Conservation (phyloP, 768 basidiomycete species). For the Psilocybe azurescens region DNA sequence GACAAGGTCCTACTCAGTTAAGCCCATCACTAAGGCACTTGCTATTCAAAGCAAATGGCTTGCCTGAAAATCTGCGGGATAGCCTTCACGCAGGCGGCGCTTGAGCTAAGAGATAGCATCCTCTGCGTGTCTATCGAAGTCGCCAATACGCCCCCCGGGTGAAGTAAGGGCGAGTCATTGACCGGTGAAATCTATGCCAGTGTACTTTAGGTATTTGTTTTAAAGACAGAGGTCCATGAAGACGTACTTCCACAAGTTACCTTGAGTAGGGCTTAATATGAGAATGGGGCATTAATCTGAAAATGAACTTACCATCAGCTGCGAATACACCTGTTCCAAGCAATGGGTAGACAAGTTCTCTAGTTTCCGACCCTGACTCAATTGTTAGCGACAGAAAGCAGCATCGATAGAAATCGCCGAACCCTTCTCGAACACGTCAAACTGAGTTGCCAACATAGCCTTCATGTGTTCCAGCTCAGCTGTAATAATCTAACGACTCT, state of each 20-base stretch:
- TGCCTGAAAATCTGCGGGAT: conserved; percentile 65
- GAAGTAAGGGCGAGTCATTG: conserved; percentile 76
- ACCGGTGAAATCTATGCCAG: conserved; percentile 54
- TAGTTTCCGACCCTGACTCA: conserved; percentile 1
- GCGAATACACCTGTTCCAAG: conserved; percentile 13
- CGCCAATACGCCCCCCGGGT: conserved; percentile 65
- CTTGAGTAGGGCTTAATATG: conserved; percentile 31
- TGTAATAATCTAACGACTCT: conserved; percentile 29
- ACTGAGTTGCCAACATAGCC: conserved; percentile 23
- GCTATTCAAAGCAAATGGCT: neutral
- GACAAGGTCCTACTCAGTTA: conserved; percentile 3
- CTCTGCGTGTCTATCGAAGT: conserved; percentile 59
- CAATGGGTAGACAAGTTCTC: neutral
- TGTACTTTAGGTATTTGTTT: neutral
- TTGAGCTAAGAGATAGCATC: conserved; percentile 49
- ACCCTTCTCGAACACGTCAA: conserved; percentile 21
- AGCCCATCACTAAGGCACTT: neutral
- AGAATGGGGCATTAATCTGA: neutral
- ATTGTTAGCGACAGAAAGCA: neutral
- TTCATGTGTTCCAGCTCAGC: conserved; percentile 25
- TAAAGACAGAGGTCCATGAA: neutral
- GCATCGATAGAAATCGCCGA: conserved; percentile 14
- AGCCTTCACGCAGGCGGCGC: conserved; percentile 46
- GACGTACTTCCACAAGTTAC: conserved; percentile 71
- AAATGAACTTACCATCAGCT: conserved; percentile 1